A percentile compares a stretch with the other conserved stretches of the same genome.
Conservation (phyloP, 2,329 filamentous ascomycete species). For the Talaromyces sp. region DNA sequence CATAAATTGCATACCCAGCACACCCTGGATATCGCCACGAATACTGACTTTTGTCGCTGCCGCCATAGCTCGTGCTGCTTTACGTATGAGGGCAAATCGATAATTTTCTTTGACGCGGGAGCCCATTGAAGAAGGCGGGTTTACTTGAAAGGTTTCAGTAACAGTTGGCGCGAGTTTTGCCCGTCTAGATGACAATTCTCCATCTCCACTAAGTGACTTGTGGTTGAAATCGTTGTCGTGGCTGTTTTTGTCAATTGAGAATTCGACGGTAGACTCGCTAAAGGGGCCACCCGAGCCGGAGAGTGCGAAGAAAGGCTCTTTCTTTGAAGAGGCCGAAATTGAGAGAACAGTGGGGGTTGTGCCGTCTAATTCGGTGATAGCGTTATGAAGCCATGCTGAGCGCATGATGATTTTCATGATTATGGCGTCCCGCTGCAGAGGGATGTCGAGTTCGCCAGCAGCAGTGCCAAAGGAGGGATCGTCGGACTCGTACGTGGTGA, state of each 20-base stretch:
- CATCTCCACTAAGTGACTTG: conserved; percentile 32
- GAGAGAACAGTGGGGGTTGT: conserved; percentile 69
- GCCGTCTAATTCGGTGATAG: conserved; percentile 48
- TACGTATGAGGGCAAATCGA: conserved; percentile 80
- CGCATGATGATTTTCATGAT: conserved; percentile 93
- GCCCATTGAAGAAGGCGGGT: conserved; percentile 48
- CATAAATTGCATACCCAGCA: conserved; percentile 94
- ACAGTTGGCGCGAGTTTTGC: conserved; percentile 37
- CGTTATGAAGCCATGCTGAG: conserved; percentile 46
- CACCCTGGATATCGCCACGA: conserved; percentile 78
- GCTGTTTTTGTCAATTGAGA: conserved; percentile 43
- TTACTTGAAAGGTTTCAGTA: conserved; percentile 49
- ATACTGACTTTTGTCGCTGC: conserved; percentile 89
- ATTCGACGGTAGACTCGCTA: conserved; percentile 56
- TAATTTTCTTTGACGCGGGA: conserved; percentile 71
- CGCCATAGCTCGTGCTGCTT: conserved; percentile 86
- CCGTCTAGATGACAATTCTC: conserved; percentile 26
- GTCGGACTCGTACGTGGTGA: conserved; percentile 81
- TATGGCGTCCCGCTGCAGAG: conserved; percentile 73
- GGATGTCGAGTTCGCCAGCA: conserved; percentile 52
- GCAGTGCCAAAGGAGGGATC: conserved; percentile 51
- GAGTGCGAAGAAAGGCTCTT: conserved; percentile 67
- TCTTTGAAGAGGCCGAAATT: conserved; percentile 55
- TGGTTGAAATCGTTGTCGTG: conserved; percentile 20
- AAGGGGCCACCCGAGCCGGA: conserved; percentile 56